Percentiles rank a stretch among this genome's conserved stretches.
phyloP scores from a whole-genome alignment of 2,329 filamentous ascomycete genomes.

The Erysiphe neolycopersici region DNA sequence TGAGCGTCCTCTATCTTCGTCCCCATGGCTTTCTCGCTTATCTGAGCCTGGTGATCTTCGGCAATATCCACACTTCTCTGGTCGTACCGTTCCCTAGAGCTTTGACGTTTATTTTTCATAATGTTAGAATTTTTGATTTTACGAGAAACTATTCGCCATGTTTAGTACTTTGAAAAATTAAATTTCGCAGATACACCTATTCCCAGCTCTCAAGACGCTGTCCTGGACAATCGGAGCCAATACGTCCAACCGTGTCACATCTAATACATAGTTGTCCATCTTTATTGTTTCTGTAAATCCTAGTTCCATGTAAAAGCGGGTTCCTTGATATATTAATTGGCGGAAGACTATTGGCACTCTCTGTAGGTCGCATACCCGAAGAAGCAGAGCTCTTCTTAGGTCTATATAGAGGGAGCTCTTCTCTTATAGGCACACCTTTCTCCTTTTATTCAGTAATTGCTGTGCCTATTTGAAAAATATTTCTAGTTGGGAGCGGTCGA shows the following conservation, averaged over 20 bases:
- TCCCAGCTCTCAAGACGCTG: neutral
- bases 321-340: neutral
- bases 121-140: neutral
- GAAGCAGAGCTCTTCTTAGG: neutral
- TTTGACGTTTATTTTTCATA: neutral
- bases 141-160: neutral
- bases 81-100: neutral
- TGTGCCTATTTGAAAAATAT: neutral
- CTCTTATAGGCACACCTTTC: neutral
- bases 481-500: neutral
- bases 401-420: neutral
- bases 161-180: neutral
- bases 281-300: neutral
- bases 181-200: neutral
- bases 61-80: neutral
- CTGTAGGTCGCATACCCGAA: neutral
- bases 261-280: neutral
- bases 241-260: neutral
- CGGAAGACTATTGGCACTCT: neutral
- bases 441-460: neutral
- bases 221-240: neutral
- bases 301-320: neutral
- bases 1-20: neutral
- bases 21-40: neutral
- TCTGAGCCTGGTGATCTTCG: neutral